Evolutionary conservation across 2,329 filamentous ascomycete genomes (phyloP).

Genomic region (Aquanectria penicillioides): DNA sequence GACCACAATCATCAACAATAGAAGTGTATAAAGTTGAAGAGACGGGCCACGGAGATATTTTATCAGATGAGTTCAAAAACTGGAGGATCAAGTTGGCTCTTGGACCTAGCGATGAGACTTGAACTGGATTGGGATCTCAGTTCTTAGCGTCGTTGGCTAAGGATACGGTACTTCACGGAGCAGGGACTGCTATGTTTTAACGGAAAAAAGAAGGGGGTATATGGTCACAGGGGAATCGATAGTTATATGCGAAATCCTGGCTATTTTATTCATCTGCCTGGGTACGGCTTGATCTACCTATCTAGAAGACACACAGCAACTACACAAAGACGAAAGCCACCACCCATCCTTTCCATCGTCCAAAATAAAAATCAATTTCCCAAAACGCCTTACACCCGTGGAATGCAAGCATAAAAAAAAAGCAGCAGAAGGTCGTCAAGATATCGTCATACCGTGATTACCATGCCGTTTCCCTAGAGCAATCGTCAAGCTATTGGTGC

Average conservation of each 20-base stretch:
- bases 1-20: conserved; percentile 70
- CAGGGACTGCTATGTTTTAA: too few relatives aligned
- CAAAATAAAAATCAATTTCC: conserved; percentile 28
- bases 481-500: conserved; percentile 9
- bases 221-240: too few relatives aligned
- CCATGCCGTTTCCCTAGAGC: conserved; percentile 17
- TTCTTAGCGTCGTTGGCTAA: too few relatives aligned
- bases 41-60: conserved; percentile 75
- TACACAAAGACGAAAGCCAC: conserved; percentile 24
- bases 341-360: conserved; percentile 13
- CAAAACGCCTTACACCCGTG: conserved; percentile 22
- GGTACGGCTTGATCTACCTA: conserved; percentile 14
- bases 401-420: conserved; percentile 27
- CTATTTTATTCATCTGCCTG: too few relatives aligned
- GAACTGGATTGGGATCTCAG: too few relatives aligned
- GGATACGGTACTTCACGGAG: too few relatives aligned
- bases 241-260: too few relatives aligned
- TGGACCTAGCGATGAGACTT: conserved; percentile 36
- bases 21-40: conserved; percentile 78
- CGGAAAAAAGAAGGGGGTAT: too few relatives aligned
- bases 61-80: conserved; percentile 80
- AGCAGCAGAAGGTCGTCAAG: conserved; percentile 26
- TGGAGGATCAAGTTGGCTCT: conserved; percentile 72
- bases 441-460: conserved; percentile 35
- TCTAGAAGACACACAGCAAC: conserved; percentile 18